These are phyloP conservation scores for Colletotrichum sublineola DNA, from an alignment of 2,329 filamentous ascomycete genomes.

Conservation along the genomic window DNA sequence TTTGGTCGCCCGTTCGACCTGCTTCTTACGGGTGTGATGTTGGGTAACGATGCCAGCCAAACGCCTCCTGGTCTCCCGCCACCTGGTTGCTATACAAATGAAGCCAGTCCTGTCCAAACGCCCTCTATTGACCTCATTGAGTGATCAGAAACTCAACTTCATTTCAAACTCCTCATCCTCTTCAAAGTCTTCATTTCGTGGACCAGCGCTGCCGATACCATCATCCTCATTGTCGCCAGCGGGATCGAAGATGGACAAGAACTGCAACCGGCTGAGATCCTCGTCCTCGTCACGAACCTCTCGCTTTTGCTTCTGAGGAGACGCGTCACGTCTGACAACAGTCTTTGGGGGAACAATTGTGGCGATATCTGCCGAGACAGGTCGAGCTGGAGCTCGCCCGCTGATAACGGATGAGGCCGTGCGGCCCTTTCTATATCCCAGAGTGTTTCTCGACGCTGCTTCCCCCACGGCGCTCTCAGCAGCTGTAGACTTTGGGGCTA, in stretches of 20 bases:
- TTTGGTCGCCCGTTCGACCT: conserved; percentile 14
- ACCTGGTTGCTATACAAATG: conserved; percentile 22
- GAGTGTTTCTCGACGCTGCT: conserved; percentile 81
- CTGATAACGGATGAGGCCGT: conserved; percentile 62
- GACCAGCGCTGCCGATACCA: conserved; percentile 48
- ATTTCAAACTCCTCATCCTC: conserved; percentile 71
- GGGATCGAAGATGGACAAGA: conserved; percentile 70
- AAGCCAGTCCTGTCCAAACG: conserved; percentile 34
- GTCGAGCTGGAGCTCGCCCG: conserved; percentile 36
- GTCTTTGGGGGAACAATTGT: conserved; percentile 9
- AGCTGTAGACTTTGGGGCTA: conserved; percentile 61
- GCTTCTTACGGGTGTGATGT: conserved; percentile 19
- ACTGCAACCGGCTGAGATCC: conserved; percentile 60
- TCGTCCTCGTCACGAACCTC: conserved; percentile 47
- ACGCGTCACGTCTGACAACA: conserved; percentile 37
- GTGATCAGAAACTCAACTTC: conserved; percentile 52
- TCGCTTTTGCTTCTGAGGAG: conserved; percentile 41
- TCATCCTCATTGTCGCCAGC: conserved; percentile 62
- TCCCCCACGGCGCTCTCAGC: conserved; percentile 72
- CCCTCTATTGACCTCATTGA: conserved; percentile 8
- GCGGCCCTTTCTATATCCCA: conserved; percentile 87
- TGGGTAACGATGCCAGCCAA: conserved; percentile 30
- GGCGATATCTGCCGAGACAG: conserved; percentile 19
- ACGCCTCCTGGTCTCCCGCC: conserved; percentile 35
- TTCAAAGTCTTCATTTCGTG: conserved; percentile 57